These are phyloP conservation scores for Euryodendron excelsum DNA, from an alignment of 148 eudicot genomes.

Conservation along the genomic window DNA sequence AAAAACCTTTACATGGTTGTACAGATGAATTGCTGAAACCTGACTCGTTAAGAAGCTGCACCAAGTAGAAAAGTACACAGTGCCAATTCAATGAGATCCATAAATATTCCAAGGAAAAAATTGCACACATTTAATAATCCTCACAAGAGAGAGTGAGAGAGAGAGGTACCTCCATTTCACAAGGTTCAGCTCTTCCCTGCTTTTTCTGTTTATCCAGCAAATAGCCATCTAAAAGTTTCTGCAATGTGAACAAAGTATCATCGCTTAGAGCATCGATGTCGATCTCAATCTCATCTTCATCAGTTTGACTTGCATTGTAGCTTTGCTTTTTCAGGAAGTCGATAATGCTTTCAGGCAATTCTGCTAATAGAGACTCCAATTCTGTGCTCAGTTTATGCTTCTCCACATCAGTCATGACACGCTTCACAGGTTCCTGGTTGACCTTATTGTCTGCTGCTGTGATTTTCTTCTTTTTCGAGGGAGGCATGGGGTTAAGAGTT, in stretches of 20 bases:
- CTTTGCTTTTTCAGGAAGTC: conserved; percentile 69
- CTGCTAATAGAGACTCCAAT: conserved; percentile 49
- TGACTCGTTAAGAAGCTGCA: conserved; percentile 62
- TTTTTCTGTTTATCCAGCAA: conserved; percentile 53
- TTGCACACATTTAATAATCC: background rate
- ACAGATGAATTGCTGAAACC: conserved; percentile 68
- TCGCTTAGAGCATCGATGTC: conserved; percentile 70
- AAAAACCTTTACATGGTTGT: conserved; percentile 64
- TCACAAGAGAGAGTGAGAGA: background rate
- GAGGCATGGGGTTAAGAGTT: conserved; percentile 40
- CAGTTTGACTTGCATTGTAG: conserved; percentile 39
- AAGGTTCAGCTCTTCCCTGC: conserved; percentile 43
- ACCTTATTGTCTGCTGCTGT: conserved; percentile 22
- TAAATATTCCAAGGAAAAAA: background rate
- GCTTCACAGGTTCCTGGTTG: conserved; percentile 49
- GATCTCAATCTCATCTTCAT: conserved; percentile 92
- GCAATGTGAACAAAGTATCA: conserved; percentile 56
- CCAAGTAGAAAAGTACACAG: conserved; percentile 11
- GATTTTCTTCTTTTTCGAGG: conserved; percentile 54
- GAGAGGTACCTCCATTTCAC: conserved; percentile 66
- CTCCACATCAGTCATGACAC: conserved; percentile 52
- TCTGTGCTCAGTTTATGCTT: conserved; percentile 59
- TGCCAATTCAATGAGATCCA: background rate
- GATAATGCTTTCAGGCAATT: conserved; percentile 65
- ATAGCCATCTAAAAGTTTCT: conserved; percentile 74